Evolutionary conservation across 106 monocot genomes (phyloP), one percentile per base, ranked within the genome.

Genomic region (Hemerocallis citrina): DNA sequence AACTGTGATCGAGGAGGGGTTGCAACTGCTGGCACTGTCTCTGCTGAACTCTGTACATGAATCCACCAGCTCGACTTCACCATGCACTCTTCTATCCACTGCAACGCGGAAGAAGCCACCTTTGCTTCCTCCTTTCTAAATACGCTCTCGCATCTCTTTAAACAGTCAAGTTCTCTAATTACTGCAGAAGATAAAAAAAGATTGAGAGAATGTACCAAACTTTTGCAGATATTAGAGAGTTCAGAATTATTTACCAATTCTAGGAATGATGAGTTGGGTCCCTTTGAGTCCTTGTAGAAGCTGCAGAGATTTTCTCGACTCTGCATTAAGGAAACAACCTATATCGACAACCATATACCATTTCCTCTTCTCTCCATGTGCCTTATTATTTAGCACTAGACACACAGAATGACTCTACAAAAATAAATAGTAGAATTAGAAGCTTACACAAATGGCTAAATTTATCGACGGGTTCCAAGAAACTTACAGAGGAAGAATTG

Each of bases 1-100:
- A 62, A n/a, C 12, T 20, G 46, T 25, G 61, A 66, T 37, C 45
- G 50, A 10, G 72, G 68, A 34, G 75, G 74, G 25, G 86, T 81
- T 33, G 81, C 48, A 28, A 76, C 74, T 28, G 74, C 74, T 10
- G 96, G 72, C 44, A 65, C 7, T 0, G 64, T 83, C 74, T 96
- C 90, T 20, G 31, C 20, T 44, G 90, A 77, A 76, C 72, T 87
- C 65, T 96, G 95, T 9, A 96, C 95, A 70, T 96, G 86, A 67
- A 96, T 79, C 95, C 95, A 96, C 90, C 86, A 83, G 45, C 78
- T 71, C 34, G 57, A 58, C 21, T 72, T 81, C 66, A 79, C 57
- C 95, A 96, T 96, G 68, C 95, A 81, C 28, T 79, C 76, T 43
- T 96, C 78, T 32, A 96, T 87, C 95, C 95, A 96, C 52, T 81